Conservation (phyloP, 768 basidiomycete genomes). For the Pleurotus giganteus region DNA sequence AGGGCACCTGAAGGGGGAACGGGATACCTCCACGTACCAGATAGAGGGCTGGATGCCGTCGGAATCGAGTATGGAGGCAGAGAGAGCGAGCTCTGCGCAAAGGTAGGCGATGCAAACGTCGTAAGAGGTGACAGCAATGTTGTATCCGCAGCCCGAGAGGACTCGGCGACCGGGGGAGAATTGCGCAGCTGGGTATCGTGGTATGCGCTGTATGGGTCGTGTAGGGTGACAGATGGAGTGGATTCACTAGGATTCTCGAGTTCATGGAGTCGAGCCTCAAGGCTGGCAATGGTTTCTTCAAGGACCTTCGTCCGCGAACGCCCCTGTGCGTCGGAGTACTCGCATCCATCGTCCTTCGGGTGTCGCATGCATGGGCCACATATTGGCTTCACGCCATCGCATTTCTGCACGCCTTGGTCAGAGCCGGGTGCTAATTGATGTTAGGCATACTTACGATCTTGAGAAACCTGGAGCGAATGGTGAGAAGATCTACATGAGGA, state of each 20-base stretch:
- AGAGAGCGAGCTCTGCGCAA: background rate
- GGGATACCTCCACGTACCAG: constrained; percentile 41
- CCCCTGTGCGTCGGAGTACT: constrained; percentile 64
- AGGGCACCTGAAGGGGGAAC: constrained; percentile 33
- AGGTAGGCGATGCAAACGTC: background rate
- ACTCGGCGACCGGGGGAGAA: constrained; percentile 20
- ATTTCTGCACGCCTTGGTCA: constrained; percentile 40
- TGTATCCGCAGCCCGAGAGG: constrained; percentile 1
- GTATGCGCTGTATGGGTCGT: constrained; percentile 44
- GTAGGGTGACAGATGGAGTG: constrained; percentile 45
- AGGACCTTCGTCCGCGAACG: constrained; percentile 59
- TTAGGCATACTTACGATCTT: constrained; percentile 41
- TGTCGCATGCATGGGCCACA: constrained; percentile 63
- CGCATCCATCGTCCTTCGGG: constrained; percentile 65
- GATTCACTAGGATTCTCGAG: constrained; percentile 51
- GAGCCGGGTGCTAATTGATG: constrained; percentile 6
- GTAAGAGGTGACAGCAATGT: constrained; percentile 3
- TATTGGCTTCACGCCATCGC: constrained; percentile 61
- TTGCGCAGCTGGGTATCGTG: constrained; percentile 26
- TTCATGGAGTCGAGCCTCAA: constrained; percentile 57
- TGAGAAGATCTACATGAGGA: constrained; percentile 2
- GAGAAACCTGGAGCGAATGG: constrained; percentile 34
- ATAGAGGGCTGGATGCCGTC: constrained; percentile 43
- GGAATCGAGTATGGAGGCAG: constrained; percentile 7
- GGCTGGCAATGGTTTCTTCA: constrained; percentile 54